Conservation (phyloP, 140 eudicot species). For the Ambrosia hybrid region DNA sequence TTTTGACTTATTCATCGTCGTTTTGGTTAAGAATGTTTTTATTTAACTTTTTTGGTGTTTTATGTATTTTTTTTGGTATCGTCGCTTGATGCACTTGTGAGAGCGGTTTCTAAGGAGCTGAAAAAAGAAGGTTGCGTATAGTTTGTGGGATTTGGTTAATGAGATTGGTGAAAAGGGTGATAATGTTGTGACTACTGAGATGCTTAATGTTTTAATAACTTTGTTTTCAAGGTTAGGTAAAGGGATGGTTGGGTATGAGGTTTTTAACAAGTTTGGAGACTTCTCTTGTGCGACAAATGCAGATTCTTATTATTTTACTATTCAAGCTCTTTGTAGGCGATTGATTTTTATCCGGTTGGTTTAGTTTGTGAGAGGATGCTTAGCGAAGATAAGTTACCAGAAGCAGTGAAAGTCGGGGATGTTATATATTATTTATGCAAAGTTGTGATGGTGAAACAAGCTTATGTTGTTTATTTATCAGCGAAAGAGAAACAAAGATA, state of each 20-base stretch:
- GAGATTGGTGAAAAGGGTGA: too few relatives aligned
- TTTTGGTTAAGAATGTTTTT: too few relatives aligned
- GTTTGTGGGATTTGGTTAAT: too few relatives aligned
- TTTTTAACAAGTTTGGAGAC: slow-evolving; percentile 67
- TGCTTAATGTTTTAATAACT: too few relatives aligned
- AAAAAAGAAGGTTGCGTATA: too few relatives aligned
- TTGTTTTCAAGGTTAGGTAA: slow-evolving; percentile 62
- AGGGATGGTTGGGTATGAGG: slow-evolving; percentile 78
- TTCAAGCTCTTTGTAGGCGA: slow-evolving; percentile 79
- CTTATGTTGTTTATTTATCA: slow-evolving; percentile 61
- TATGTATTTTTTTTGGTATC: too few relatives aligned
- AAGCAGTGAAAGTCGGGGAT: slow-evolving; percentile 48
- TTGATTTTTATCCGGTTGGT: slow-evolving; percentile 52
- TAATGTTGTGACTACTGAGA: too few relatives aligned
- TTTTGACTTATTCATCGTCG: too few relatives aligned
- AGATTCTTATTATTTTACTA: slow-evolving; percentile 62
- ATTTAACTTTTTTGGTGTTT: too few relatives aligned
- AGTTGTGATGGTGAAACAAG: slow-evolving; percentile 67
- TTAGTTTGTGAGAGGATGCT: slow-evolving; percentile 73
- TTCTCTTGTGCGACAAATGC: slow-evolving; percentile 57
- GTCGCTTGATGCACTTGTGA: too few relatives aligned
- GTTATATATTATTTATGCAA: slow-evolving; percentile 59
- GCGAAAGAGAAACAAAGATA: slow-evolving; percentile 49
- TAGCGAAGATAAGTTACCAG: slow-evolving; percentile 47
- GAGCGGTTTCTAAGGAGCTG: too few relatives aligned